These are phyloP conservation scores for Leersia perrieri DNA, from an alignment of 176 grass and related monocot species.

Conservation along the genomic window DNA sequence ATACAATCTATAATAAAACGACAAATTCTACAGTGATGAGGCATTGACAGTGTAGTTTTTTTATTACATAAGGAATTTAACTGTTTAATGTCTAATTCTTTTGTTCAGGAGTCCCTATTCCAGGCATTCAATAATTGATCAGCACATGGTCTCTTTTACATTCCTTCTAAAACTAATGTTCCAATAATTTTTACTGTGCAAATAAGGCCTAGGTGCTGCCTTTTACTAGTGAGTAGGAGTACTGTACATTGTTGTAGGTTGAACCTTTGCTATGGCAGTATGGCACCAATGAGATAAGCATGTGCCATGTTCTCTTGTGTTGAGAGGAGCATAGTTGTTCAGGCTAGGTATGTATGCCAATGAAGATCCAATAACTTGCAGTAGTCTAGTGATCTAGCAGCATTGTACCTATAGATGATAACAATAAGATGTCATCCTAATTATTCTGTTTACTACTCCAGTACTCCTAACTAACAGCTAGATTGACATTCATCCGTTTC, in stretches of 20 bases:
- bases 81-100: neutral
- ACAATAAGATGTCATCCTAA: neutral
- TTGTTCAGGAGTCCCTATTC: neutral
- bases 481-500: conserved; percentile 23
- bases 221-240: neutral
- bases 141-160: neutral
- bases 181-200: neutral
- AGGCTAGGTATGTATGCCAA: neutral
- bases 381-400: neutral
- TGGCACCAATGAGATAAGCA: conserved; percentile 24
- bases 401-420: conserved; percentile 5
- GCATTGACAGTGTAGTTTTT: neutral
- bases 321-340: conserved; percentile 30
- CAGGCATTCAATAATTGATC: neutral
- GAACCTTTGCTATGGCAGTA: conserved; percentile 12
- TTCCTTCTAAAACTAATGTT: neutral
- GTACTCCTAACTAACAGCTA: neutral
- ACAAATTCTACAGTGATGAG: neutral
- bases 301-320: conserved; percentile 34
- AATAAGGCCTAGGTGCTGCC: conserved; percentile 1
- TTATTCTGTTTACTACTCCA: neutral
- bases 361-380: neutral
- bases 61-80: neutral
- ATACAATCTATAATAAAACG: neutral
- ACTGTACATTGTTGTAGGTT: conserved; percentile 1